Evolutionary conservation across 306 rosid species (phyloP), one percentile per base, ranked within the genome.

Genomic region (Urtica urens): DNA sequence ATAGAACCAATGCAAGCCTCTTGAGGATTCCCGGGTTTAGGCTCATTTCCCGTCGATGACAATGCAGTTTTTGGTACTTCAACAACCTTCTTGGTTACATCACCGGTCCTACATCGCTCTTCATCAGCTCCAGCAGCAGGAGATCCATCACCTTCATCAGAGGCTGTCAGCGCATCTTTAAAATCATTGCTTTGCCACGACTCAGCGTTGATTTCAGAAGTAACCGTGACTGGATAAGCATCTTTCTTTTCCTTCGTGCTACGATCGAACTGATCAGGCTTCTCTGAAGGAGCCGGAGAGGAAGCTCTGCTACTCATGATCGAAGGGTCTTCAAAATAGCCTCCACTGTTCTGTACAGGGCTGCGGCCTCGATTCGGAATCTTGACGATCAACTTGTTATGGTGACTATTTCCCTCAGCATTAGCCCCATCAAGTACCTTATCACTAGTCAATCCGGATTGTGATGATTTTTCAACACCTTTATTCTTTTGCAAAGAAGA

Each of bases 1-100:
- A 86, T 81, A 41, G 86, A 72, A 74, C 77, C 72, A 51, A 79
- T 72, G 33, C 93, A 76, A n/a, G n/a, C n/a, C 18, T 81, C 88
- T 47, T 58, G 70, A 17, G 71, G 54, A 57, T 76, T 86, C 46
- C 71, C 71, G n/a, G n/a, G n/a, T 52, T 73, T 71, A 3, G 67
- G 52, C 47, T 49, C 70, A 28, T 59, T 38, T 33, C 82, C 78
- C 43, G 80, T 69, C 29, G 62, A 72, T 2, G 76, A 67, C 22
- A 77, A 73, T 49, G 69, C 62, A 31, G 50, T 62, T 55, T 81
- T 77, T 5, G 80, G 31, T 63, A 34, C 27, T 73, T 83, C 12
- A 40, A 26, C n/a, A n/a, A n/a, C 38, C 30, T 43, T 46, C 69
- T 73, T 39, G 67, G 80, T n/a, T n/a, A 65, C 71, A 18, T 62